Percentiles rank a stretch among this genome's conserved stretches.
Evolutionary conservation across 1,139 yeast genomes (phyloP).

Genomic region (Candida albicans): DNA sequence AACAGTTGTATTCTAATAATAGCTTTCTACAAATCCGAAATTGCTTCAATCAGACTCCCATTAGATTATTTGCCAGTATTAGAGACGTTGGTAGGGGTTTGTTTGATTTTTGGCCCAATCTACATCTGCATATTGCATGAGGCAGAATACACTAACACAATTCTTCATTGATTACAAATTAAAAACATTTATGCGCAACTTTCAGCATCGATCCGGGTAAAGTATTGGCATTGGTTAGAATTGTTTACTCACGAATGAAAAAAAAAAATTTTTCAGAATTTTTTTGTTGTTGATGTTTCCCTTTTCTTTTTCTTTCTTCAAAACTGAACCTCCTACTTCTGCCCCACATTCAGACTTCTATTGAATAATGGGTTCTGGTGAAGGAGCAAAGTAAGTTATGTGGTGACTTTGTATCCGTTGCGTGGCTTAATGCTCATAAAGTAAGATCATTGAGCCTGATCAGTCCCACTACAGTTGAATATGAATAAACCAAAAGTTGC

Average conservation of each 20-base stretch:
- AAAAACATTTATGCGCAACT: too few relatives aligned
- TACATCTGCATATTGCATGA: too few relatives aligned
- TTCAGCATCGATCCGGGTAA: not conserved
- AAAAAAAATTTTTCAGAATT: not conserved
- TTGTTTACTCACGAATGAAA: too few relatives aligned
- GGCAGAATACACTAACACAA: too few relatives aligned
- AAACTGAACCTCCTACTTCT: not conserved
- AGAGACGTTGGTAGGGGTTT: too few relatives aligned
- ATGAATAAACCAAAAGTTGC: too few relatives aligned
- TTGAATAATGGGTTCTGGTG: not conserved
- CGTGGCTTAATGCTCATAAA: not conserved
- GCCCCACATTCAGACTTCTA: not conserved
- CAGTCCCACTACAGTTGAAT: not conserved
- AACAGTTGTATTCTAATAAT: too few relatives aligned
- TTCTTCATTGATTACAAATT: too few relatives aligned
- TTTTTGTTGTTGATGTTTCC: not conserved
- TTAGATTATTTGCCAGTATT: too few relatives aligned
- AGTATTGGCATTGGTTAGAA: not conserved
- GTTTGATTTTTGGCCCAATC: too few relatives aligned
- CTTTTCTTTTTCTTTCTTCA: not conserved
- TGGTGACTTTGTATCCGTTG: not conserved
- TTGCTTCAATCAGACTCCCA: too few relatives aligned
- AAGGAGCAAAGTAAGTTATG: not conserved
- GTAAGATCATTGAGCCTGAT: not conserved
- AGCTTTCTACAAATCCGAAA: too few relatives aligned